Evolutionary conservation across 306 rosid species (phyloP).

Genomic region (Potentilla sterilis): DNA sequence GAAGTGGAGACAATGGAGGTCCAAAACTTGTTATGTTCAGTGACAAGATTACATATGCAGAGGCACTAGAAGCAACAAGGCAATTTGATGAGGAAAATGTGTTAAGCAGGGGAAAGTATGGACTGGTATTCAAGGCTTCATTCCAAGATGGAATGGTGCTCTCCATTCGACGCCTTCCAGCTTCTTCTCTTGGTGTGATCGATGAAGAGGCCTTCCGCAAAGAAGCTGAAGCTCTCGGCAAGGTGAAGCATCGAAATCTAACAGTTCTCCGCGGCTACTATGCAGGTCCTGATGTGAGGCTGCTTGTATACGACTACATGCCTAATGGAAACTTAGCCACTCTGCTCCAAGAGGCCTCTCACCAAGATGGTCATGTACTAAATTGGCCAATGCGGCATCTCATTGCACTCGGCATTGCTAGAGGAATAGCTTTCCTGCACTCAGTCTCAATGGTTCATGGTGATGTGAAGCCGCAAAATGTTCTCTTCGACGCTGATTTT

Average conservation of each 20-base stretch:
- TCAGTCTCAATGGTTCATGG: slow-evolving; percentile 64
- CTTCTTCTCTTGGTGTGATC: slow-evolving; percentile 29
- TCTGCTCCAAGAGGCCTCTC: slow-evolving; percentile 79
- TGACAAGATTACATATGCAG: slow-evolving; percentile 64
- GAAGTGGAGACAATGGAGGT: slow-evolving; percentile 77
- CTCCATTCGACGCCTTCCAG: slow-evolving; percentile 66
- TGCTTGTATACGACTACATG: slow-evolving; percentile 81
- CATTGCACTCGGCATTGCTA: slow-evolving; percentile 77
- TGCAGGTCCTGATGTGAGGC: slow-evolving; percentile 71
- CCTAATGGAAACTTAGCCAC: slow-evolving; percentile 82
- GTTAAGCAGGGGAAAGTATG: slow-evolving; percentile 68
- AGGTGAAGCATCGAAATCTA: slow-evolving; percentile 70
- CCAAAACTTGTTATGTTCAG: slow-evolving; percentile 77
- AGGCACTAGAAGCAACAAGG: slow-evolving; percentile 81
- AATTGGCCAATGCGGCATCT: slow-evolving; percentile 97
- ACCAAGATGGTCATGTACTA: slow-evolving; percentile 83
- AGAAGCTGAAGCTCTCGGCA: slow-evolving; percentile 72
- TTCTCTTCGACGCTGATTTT: slow-evolving; percentile 82
- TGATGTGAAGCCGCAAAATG: slow-evolving; percentile 74
- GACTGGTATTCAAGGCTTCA: slow-evolving; percentile 70
- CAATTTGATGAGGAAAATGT: slow-evolving; percentile 85
- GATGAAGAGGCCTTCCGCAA: slow-evolving; percentile 55
- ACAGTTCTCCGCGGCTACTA: slow-evolving; percentile 77
- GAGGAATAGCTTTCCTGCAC: slow-evolving; percentile 69
- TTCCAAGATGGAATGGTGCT: slow-evolving; percentile 75